phyloP scores from a whole-genome alignment of 345 rosid species.

The Populus pruinosa region DNA sequence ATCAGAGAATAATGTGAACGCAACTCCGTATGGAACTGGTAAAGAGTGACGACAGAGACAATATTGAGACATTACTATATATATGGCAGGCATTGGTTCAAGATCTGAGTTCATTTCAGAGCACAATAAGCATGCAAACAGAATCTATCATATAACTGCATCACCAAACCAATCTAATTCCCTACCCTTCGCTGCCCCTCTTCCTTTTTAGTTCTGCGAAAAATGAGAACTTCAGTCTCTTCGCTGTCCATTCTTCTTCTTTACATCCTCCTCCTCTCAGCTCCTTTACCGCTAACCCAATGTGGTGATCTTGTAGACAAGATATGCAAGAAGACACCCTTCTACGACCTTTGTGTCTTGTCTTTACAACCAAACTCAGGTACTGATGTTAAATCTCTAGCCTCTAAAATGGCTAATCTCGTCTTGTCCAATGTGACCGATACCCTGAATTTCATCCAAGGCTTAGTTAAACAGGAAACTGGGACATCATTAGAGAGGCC shows the following conservation, averaged over 20 bases:
- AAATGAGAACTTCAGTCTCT: constrained; percentile 23
- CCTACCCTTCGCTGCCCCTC: neutral
- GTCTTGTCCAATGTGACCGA: constrained; percentile 56
- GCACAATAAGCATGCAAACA: neutral
- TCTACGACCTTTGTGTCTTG: constrained; percentile 51
- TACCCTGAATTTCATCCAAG: constrained; percentile 47
- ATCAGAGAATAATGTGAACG: neutral
- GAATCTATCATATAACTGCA: neutral
- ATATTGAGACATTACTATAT: neutral
- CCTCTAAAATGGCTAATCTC: constrained; percentile 38
- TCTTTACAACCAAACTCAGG: constrained; percentile 35
- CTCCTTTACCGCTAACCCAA: constrained; percentile 6
- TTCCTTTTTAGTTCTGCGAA: neutral
- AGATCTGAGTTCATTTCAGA: too few species aligned
- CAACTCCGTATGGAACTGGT: neutral
- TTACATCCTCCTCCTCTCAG: constrained; percentile 12
- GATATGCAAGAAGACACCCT: constrained; percentile 77
- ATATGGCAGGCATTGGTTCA: too few species aligned
- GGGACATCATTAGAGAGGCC: constrained; percentile 61
- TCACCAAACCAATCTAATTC: neutral
- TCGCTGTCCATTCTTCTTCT: constrained; percentile 7
- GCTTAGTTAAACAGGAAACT: constrained; percentile 32
- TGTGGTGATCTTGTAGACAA: constrained; percentile 40
- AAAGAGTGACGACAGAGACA: neutral
- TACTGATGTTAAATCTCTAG: constrained; percentile 43